These are phyloP conservation scores for Flaveria robusta DNA, from an alignment of 129 eudicot species.

Conservation along the genomic window DNA sequence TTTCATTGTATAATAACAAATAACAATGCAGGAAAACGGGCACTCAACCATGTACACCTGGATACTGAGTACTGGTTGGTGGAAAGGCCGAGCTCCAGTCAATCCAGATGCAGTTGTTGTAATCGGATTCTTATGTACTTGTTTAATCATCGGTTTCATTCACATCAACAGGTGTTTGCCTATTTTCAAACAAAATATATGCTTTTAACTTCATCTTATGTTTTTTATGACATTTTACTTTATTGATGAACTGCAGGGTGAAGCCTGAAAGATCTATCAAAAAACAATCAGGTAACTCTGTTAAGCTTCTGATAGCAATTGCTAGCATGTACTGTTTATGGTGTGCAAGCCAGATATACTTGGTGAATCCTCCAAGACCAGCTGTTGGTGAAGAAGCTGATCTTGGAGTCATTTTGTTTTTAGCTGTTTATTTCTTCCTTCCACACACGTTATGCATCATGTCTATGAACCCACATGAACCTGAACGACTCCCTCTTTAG, in stretches of 20 bases:
- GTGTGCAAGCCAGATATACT: conserved; percentile 88
- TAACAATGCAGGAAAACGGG: conserved; percentile 72
- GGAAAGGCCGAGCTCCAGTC: conserved; percentile 79
- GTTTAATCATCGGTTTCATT: conserved; percentile 71
- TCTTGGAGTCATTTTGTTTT: conserved; percentile 81
- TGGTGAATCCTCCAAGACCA: conserved; percentile 76
- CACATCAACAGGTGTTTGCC: conserved; percentile 73
- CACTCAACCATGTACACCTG: conserved; percentile 83
- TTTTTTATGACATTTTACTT: background rate
- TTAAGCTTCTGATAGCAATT: conserved; percentile 51
- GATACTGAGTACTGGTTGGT: conserved; percentile 99
- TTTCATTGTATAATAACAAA: background rate
- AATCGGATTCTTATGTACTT: conserved; percentile 62
- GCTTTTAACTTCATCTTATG: background rate
- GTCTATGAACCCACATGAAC: conserved; percentile 68
- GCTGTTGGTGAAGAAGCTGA: conserved; percentile 98
- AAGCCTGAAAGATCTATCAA: conserved; percentile 53
- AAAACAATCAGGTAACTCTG: conserved; percentile 52
- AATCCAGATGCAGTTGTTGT: conserved; percentile 84
- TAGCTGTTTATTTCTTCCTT: conserved; percentile 65
- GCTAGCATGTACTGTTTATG: conserved; percentile 71
- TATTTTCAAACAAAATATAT: background rate
- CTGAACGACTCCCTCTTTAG: conserved; percentile 59
- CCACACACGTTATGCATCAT: conserved; percentile 76
- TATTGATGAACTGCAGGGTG: conserved; percentile 45